These are phyloP conservation scores for Hippophae rhamnoides DNA, from an alignment of 306 rosid genomes.

Conservation along the genomic window DNA sequence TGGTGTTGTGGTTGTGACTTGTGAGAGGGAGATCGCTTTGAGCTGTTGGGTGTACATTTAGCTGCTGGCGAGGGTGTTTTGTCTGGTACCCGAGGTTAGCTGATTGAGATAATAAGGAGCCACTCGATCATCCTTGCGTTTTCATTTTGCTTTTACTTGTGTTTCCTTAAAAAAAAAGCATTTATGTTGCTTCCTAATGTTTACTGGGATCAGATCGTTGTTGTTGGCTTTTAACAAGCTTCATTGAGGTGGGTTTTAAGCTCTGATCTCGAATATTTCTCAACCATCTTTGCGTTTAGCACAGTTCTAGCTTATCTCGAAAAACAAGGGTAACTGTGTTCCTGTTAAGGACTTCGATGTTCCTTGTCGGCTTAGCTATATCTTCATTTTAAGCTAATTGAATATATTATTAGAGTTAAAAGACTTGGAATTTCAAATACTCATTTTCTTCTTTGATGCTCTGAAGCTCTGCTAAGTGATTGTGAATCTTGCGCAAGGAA, in stretches of 20 bases:
- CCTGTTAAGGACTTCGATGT: conserved; percentile 21
- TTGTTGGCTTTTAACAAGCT: conserved; percentile 18
- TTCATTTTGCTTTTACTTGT: not conserved
- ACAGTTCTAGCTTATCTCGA: conserved; percentile 20
- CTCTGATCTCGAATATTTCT: conserved; percentile 55
- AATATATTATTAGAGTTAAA: not conserved
- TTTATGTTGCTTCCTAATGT: not conserved
- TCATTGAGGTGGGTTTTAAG: not conserved
- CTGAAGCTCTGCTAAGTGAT: conserved; percentile 10
- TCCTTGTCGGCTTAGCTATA: conserved; percentile 14
- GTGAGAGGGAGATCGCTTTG: conserved; percentile 21
- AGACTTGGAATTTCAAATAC: conserved; percentile 6
- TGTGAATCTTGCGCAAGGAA: not conserved
- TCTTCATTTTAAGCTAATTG: conserved; percentile 8
- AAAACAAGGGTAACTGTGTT: conserved; percentile 29
- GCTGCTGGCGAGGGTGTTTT: conserved; percentile 5
- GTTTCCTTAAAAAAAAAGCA: not conserved
- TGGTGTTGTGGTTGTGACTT: conserved; percentile 13
- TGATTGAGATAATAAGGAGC: conserved; percentile 3
- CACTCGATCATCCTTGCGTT: not conserved
- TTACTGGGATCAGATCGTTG: conserved; percentile 33
- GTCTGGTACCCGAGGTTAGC: conserved; percentile 14
- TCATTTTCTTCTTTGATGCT: conserved; percentile 12
- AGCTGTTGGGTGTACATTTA: conserved; percentile 4
- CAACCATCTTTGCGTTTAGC: conserved; percentile 32